Percentiles rank a stretch among this genome's conserved stretches.
Evolutionary conservation across 1,139 yeast genomes (phyloP).

Genomic region (Zygosaccharomyces sapae): DNA sequence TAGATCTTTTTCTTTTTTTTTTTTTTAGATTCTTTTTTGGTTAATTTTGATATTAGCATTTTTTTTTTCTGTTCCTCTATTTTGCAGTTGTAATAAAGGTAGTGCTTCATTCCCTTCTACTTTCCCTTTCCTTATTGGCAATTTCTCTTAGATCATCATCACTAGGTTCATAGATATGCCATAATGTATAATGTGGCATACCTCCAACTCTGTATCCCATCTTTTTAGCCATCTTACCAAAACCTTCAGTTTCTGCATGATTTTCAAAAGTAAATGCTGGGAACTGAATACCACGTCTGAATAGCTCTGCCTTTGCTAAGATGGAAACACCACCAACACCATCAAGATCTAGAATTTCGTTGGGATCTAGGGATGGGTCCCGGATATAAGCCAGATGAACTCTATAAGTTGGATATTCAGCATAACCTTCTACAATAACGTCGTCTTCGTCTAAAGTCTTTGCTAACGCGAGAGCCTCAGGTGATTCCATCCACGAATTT

Average conservation of each 20-base stretch:
- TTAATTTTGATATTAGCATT: too few species aligned
- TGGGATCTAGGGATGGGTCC: conserved; percentile 57
- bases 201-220: conserved; percentile 85
- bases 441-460: conserved; percentile 68
- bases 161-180: conserved; percentile 89
- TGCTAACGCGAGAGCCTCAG: conserved; percentile 65
- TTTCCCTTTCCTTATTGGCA: conserved; percentile 65
- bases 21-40: too few species aligned
- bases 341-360: conserved; percentile 68
- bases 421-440: conserved; percentile 87
- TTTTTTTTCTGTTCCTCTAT: too few species aligned
- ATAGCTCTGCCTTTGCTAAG: conserved; percentile 75
- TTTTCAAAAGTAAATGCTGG: conserved; percentile 86
- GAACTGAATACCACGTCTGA: conserved; percentile 77
- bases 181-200: conserved; percentile 80
- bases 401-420: conserved; percentile 86
- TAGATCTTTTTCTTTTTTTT: not conserved
- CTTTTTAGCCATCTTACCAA: conserved; percentile 77
- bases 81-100: too few species aligned
- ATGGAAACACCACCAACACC: conserved; percentile 92
- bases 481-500: conserved; percentile 85
- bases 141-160: conserved; percentile 82
- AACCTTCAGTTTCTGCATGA: conserved; percentile 91
- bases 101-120: conserved; percentile 42
- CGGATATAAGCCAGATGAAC: conserved; percentile 75